Evolutionary conservation across 768 basidiomycete genomes (phyloP).

Genomic region (Mycena polygramma): DNA sequence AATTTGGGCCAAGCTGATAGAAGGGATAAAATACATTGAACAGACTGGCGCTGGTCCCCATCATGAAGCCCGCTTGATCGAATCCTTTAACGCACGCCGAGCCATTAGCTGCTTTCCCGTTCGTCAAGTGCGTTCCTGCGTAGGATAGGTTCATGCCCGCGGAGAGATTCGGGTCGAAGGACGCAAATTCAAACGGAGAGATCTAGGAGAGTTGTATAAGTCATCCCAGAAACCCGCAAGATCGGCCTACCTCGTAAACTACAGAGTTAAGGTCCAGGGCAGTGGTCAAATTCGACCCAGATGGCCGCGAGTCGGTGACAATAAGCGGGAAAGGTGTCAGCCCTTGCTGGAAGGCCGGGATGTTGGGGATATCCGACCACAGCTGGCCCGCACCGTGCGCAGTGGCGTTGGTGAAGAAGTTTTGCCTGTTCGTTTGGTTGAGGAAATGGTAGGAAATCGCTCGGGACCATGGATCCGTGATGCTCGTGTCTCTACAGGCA

Average conservation of each 20-base stretch:
- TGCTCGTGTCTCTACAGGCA: conserved; percentile 66
- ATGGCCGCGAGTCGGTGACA: conserved; percentile 66
- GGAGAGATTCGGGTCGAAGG: conserved; percentile 79
- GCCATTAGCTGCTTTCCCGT: conserved; percentile 66
- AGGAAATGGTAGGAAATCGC: conserved; percentile 82
- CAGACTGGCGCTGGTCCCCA: conserved; percentile 80
- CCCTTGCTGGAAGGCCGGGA: conserved; percentile 64
- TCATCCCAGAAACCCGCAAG: not conserved
- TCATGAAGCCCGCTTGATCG: conserved; percentile 80
- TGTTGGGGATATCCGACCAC: conserved; percentile 69
- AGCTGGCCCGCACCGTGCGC: conserved; percentile 81
- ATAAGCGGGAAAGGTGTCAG: conserved; percentile 78
- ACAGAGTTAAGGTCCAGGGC: conserved; percentile 55
- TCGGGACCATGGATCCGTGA: conserved; percentile 75
- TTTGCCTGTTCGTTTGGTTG: conserved; percentile 68
- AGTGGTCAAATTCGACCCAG: conserved; percentile 57
- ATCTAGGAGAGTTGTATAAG: conserved; percentile 52
- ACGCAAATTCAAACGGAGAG: conserved; percentile 76
- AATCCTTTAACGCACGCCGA: conserved; percentile 80
- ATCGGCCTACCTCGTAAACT: conserved; percentile 67
- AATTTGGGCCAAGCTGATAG: not conserved
- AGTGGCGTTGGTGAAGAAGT: conserved; percentile 71
- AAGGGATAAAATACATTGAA: conserved; percentile 62
- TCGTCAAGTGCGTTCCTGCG: conserved; percentile 73
- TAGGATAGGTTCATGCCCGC: conserved; percentile 75